Conservation (phyloP, 164 flowering plant species). For the Aristolochia fimbriata region DNA sequence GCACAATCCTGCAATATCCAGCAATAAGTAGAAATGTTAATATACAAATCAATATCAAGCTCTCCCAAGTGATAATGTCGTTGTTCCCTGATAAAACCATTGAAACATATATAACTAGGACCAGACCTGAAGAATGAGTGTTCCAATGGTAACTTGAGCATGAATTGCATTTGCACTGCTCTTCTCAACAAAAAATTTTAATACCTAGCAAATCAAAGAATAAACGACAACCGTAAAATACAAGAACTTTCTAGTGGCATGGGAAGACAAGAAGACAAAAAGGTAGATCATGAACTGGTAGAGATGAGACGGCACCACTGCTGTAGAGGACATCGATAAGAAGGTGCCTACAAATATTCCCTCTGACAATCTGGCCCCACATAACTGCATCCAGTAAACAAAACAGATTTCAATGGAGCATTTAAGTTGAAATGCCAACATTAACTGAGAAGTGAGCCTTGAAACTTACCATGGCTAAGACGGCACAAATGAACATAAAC, state of each 20-base stretch:
- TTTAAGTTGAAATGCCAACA: background rate
- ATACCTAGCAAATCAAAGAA: slow-evolving; percentile 42
- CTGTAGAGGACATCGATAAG: slow-evolving; percentile 98
- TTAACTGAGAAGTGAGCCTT: background rate
- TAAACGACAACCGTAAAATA: slow-evolving; percentile 1
- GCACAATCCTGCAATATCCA: slow-evolving; percentile 80
- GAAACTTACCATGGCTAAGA: slow-evolving; percentile 53
- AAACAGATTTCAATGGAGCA: background rate
- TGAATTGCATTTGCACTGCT: slow-evolving; percentile 60
- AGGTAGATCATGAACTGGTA: background rate
- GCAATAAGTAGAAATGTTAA: slow-evolving; percentile 4
- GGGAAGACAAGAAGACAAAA: background rate
- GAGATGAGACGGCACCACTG: slow-evolving; percentile 53
- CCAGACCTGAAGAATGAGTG: slow-evolving; percentile 85
- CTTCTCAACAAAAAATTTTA: slow-evolving; percentile 69
- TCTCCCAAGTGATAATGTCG: background rate
- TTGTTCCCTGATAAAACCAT: background rate
- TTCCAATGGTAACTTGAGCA: slow-evolving; percentile 95
- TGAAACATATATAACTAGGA: background rate
- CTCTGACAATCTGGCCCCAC: slow-evolving; percentile 90
- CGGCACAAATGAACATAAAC: slow-evolving; percentile 64
- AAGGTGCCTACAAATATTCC: slow-evolving; percentile 87
- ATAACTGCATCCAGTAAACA: slow-evolving; percentile 35
- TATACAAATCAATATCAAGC: background rate
- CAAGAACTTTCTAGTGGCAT: background rate